phyloP scores from a whole-genome alignment of 1,139 yeast species.

The Suhomyces yuchorum region DNA sequence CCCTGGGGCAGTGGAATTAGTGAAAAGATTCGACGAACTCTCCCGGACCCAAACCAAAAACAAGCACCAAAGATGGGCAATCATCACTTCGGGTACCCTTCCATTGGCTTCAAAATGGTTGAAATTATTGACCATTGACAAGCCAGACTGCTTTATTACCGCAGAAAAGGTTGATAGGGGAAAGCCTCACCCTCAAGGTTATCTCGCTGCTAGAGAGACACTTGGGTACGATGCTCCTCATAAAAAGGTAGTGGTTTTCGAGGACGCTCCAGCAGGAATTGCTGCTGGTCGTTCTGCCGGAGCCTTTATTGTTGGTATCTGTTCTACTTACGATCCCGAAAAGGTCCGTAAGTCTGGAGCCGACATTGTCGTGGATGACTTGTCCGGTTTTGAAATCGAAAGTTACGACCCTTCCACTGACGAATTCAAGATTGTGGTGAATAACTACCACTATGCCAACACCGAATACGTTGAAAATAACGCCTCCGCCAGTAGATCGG shows the following conservation, averaged over 20 bases:
- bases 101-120: slow-evolving; percentile 82
- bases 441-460: slow-evolving; percentile 48
- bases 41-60: slow-evolving; percentile 45
- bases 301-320: slow-evolving; percentile 78
- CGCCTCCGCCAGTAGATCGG: slow-evolving; percentile 8
- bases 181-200: slow-evolving; percentile 85
- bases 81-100: slow-evolving; percentile 80
- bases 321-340: slow-evolving; percentile 74
- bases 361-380: slow-evolving; percentile 74
- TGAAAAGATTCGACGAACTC: slow-evolving; percentile 51
- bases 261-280: slow-evolving; percentile 88
- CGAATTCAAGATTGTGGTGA: slow-evolving; percentile 48
- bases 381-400: slow-evolving; percentile 50
- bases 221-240: slow-evolving; percentile 50
- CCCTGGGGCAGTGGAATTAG: slow-evolving; percentile 70
- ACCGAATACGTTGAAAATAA: slow-evolving; percentile 30
- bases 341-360: slow-evolving; percentile 75
- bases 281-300: slow-evolving; percentile 84
- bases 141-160: slow-evolving; percentile 75
- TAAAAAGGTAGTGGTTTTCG: slow-evolving; percentile 69
- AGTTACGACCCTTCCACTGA: slow-evolving; percentile 46
- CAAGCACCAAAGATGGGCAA: slow-evolving; percentile 66
- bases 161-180: slow-evolving; percentile 78
- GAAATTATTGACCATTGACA: slow-evolving; percentile 57
- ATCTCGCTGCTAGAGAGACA: slow-evolving; percentile 61